Conservation (phyloP, 352 stramenopile species). For the Phytophthora rubi region DNA sequence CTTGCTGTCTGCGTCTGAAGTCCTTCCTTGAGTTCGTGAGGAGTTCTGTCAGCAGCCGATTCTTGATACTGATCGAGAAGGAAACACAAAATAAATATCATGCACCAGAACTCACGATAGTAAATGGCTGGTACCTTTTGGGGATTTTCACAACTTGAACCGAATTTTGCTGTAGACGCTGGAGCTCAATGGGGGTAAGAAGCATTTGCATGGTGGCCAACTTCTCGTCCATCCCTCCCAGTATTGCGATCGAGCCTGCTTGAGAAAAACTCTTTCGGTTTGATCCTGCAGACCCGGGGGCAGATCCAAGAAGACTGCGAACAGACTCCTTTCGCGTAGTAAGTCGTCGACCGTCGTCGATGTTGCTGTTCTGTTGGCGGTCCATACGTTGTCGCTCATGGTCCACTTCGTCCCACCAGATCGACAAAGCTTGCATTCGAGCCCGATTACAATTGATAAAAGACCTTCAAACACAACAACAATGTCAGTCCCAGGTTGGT, state of each 20-base stretch:
- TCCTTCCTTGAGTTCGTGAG: constrained; percentile 50
- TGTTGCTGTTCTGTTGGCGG: constrained; percentile 34
- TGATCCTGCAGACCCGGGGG: constrained; percentile 28
- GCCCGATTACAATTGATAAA: constrained; percentile 68
- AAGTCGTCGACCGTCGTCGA: constrained; percentile 19
- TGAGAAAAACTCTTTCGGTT: constrained; percentile 10
- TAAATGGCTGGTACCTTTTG: constrained; percentile 44
- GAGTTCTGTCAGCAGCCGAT: constrained; percentile 56
- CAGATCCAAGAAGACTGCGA: constrained; percentile 14
- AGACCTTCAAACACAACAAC: constrained; percentile 11
- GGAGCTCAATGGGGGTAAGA: constrained; percentile 78
- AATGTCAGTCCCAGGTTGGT: background rate
- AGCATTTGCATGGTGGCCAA: constrained; percentile 79
- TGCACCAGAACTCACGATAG: background rate
- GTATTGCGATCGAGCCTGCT: constrained; percentile 32
- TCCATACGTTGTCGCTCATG: constrained; percentile 73
- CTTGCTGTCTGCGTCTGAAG: constrained; percentile 48
- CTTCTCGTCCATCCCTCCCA: constrained; percentile 69
- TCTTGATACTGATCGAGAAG: constrained; percentile 54
- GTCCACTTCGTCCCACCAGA: constrained; percentile 70
- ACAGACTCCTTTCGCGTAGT: constrained; percentile 23
- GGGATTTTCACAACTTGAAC: constrained; percentile 73
- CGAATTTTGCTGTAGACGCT: constrained; percentile 67
- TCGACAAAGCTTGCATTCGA: constrained; percentile 57
- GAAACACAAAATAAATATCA: background rate